Conservation (phyloP, 2,329 filamentous ascomycete genomes). For the Dryadomyces sulphureus region DNA sequence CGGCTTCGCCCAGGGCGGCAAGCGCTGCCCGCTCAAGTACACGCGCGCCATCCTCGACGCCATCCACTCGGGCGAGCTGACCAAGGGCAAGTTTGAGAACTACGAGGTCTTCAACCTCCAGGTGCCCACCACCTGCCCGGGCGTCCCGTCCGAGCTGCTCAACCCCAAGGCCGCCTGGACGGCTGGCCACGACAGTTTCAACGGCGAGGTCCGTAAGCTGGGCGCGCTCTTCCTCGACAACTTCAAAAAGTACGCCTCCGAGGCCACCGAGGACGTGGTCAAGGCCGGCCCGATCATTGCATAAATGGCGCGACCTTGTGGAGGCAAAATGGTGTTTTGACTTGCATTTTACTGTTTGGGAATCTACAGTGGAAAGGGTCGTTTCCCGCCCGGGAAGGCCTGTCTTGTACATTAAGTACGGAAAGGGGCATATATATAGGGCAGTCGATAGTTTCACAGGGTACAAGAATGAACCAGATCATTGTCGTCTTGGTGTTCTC, state of each 20-base stretch:
- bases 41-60: conserved; percentile 95
- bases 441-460: background rate
- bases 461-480: background rate
- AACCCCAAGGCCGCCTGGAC: conserved; percentile 94
- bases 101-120: conserved; percentile 95
- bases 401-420: background rate
- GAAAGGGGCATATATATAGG: background rate
- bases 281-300: conserved; percentile 41
- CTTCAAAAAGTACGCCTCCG: conserved; percentile 86
- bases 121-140: conserved; percentile 83
- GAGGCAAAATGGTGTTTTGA: background rate
- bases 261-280: conserved; percentile 69
- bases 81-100: conserved; percentile 81
- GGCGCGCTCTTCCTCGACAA: conserved; percentile 86
- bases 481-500: background rate
- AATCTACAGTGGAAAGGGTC: background rate
- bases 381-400: background rate
- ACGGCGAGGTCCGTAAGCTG: conserved; percentile 78
- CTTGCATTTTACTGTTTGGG: background rate
- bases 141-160: conserved; percentile 79
- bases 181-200: conserved; percentile 66
- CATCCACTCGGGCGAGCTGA: conserved; percentile 93
- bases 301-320: too few relatives aligned
- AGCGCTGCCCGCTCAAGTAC: conserved; percentile 97
- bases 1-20: conserved; percentile 78